Base-by-base conservation (phyloP, 1,139 yeast species). In the Suhomyces bokatorum region DNA sequence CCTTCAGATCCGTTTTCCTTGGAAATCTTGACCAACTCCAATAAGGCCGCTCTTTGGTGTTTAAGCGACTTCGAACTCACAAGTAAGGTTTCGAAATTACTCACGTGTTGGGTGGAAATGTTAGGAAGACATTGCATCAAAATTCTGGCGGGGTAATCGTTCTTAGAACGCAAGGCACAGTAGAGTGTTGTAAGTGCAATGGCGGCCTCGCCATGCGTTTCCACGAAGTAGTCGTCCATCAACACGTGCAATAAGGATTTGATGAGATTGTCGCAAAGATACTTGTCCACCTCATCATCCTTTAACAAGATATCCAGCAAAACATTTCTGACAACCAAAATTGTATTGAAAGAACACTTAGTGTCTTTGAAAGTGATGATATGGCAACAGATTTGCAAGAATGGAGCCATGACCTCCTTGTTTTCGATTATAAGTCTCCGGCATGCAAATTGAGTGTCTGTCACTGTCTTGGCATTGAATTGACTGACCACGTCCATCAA, bases 401-500 rank as follows among this genome's bases (percentile, higher is more conserved):
- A 85, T 29, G 96, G 91, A 0, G 89, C 96, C 58, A 91, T 74
- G 6, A 88, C 78, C 39, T 74, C 80, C 51, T 82, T 78, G 59
- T 85, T 80, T 39, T 77, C 78, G 43, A 87, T 76, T 7, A 91
- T 83, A 34, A 86, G 68, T 48, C 80, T 71, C 57, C 89, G 77
- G 57, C 85, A 77, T 16, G 82, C 85, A 43, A 77, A 57, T 59
- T 85, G 93, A 30, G 85, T 80, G 37, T 81, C 80, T 13, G 74
- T 69, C 30, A 77, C 67, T 22, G 66, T 63, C 47, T 74, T 70
- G 17, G 78, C 64, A 54, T 75, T 72, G 46, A 66, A 66, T 61
- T 90, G 97, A 10, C 97, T 95, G 27, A 87, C 87, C 44, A 90
- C 75, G 62, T 93, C 99, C 70, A 93, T 88, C 53, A 93, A 67